These are phyloP conservation scores for Paramyrothecium sp. DNA, from an alignment of 2,329 filamentous ascomycete species.

Conservation along the genomic window DNA sequence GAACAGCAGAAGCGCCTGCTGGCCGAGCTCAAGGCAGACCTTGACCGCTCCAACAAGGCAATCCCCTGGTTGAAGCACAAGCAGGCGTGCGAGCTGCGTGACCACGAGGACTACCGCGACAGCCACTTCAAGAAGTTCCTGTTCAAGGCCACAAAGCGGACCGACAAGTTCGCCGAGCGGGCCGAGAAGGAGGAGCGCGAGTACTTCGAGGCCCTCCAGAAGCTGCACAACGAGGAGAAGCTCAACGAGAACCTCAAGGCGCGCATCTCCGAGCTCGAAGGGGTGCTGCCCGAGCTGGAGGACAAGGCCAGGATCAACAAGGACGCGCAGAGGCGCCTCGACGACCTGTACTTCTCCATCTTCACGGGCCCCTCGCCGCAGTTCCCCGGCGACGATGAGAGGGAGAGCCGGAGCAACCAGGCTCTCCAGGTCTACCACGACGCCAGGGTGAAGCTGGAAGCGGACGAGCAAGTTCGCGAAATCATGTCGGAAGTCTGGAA, in stretches of 20 bases:
- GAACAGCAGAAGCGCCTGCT: constrained; percentile 45
- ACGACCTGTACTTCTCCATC: constrained; percentile 48
- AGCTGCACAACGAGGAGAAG: constrained; percentile 43
- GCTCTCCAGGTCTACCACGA: constrained; percentile 36
- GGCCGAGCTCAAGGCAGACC: constrained; percentile 40
- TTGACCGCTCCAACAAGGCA: constrained; percentile 30
- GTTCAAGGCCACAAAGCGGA: constrained; percentile 48
- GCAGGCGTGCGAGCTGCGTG: constrained; percentile 43
- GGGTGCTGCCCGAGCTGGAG: constrained; percentile 33
- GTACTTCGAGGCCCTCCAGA: constrained; percentile 51
- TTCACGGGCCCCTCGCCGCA: constrained; percentile 52
- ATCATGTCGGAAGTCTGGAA: constrained; percentile 37
- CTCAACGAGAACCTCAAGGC: constrained; percentile 35
- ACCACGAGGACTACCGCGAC: constrained; percentile 53
- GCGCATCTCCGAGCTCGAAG: constrained; percentile 38
- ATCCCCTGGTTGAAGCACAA: constrained; percentile 36
- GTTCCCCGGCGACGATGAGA: constrained; percentile 51
- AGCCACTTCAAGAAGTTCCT: constrained; percentile 49
- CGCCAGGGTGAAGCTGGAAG: constrained; percentile 30
- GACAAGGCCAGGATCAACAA: constrained; percentile 30
- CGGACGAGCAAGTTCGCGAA: constrained; percentile 37
- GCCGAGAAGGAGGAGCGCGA: constrained; percentile 54
- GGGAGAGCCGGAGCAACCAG: constrained; percentile 34
- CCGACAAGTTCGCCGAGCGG: constrained; percentile 35
- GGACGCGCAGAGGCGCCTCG: constrained; percentile 43